Conservation (phyloP, 2,329 filamentous ascomycete species). For the Colletotrichum sp. region DNA sequence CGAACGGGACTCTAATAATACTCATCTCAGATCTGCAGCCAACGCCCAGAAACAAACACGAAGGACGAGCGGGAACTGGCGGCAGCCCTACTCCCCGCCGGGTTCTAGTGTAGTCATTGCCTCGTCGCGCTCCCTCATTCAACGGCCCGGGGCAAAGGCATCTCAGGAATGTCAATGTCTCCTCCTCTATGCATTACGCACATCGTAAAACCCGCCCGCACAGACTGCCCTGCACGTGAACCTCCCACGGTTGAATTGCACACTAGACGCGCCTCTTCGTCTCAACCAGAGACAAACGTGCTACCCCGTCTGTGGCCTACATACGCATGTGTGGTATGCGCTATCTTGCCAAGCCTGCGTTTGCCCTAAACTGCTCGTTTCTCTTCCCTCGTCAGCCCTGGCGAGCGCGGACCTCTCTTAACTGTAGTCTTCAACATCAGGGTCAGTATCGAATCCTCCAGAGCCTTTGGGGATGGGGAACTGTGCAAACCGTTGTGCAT, state of each 20-base stretch:
- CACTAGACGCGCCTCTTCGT: background rate
- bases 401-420: background rate
- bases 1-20: background rate
- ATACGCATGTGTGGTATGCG: background rate
- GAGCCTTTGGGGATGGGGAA: background rate
- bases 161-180: background rate
- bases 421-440: background rate
- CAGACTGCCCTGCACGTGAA: background rate
- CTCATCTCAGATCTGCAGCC: background rate
- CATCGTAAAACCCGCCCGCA: background rate
- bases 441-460: background rate
- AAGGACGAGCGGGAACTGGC: background rate
- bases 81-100: background rate
- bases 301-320: background rate
- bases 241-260: background rate
- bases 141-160: background rate
- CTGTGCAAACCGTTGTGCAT: background rate
- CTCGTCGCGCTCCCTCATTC: background rate
- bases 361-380: background rate
- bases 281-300: background rate
- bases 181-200: background rate
- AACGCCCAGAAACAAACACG: background rate
- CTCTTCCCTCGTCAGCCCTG: background rate
- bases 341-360: background rate
- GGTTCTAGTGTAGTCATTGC: background rate